phyloP scores from a whole-genome alignment of 2,329 filamentous ascomycete species.

The Cytospora chrysosperma region DNA sequence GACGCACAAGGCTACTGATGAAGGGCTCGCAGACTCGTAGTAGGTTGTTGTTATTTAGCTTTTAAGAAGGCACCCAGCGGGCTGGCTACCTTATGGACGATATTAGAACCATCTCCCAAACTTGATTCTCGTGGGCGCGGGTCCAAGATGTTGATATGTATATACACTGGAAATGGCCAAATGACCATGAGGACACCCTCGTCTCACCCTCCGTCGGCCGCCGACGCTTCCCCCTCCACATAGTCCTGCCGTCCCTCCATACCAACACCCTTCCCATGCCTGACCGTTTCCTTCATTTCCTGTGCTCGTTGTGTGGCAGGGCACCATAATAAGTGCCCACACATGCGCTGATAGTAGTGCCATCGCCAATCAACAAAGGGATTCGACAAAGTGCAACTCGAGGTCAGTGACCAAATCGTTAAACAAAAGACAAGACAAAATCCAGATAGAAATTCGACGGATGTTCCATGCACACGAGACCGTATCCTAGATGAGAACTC shows the following conservation, averaged over 20 bases:
- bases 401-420: not conserved
- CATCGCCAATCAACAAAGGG: not conserved
- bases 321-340: not conserved
- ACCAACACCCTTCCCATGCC: not conserved
- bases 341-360: slow-evolving; percentile 2
- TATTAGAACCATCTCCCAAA: not conserved
- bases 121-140: not conserved
- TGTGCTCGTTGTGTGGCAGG: not conserved
- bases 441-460: too few relatives aligned
- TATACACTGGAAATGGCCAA: slow-evolving; percentile 7
- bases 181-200: not conserved
- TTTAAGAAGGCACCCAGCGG: not conserved
- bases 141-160: not conserved
- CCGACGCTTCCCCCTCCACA: not conserved
- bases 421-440: not conserved
- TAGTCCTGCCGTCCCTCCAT: not conserved
- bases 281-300: not conserved
- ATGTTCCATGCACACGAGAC: not conserved
- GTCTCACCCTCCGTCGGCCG: not conserved
- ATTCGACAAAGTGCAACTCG: not conserved
- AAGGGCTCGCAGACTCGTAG: not conserved
- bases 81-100: not conserved
- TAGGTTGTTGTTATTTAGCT: not conserved
- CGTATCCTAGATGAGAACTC: slow-evolving; percentile 3
- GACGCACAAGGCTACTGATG: too few relatives aligned